Base-by-base conservation (phyloP, 768 basidiomycete genomes). In the Kwoniella sp. region DNA sequence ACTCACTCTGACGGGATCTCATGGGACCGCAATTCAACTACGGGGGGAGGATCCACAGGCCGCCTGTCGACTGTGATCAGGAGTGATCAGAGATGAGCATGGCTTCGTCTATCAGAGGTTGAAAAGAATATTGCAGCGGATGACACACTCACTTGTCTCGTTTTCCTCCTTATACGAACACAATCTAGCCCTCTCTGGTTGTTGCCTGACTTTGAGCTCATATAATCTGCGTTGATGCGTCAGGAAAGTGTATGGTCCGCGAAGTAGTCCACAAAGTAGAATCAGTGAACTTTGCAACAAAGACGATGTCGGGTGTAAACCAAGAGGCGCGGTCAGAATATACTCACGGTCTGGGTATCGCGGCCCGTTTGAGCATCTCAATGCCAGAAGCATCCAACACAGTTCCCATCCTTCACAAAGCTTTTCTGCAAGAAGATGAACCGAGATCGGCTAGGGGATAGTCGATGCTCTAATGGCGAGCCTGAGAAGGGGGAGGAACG, bases 141-240 rank as follows among this genome's bases (percentile, higher is more conserved):
- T n/a, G n/a, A n/a, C n/a, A n/a, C 22, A 76, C 79, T 63, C 33
- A 80, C 79, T 79, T 9, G 80, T 80, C 30, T 79, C 80, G 52
- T 80, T 80, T 60, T 77, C 80, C 67, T 80, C 80, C 60, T 80
- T 80, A 71, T 76, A 80, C 1, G 73, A 76, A 61, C 80, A 79
- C 27, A 80, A 64, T 48, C 80, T 67, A 2, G 80, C 80, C 19
- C 77, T 50, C 36, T 71, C 76, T 1, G 80, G 80, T 53, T 80
- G 77, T 60, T 80, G 80, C 49, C 68, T 63, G 21, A 79, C 67
- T 26, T 58, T 67, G 21, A 77, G 55, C n/a, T 49, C 47, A 57
- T 65, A 74, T 19, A 55, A 56, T 25, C 58, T 65, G 33, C 3
- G n/a, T n/a, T n/a, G n/a, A n/a, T n/a, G n/a, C n/a, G n/a, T n/a